Evolutionary conservation across 1,284 basidiomycete species (phyloP).

Genomic region (Trichosporon sp.): DNA sequence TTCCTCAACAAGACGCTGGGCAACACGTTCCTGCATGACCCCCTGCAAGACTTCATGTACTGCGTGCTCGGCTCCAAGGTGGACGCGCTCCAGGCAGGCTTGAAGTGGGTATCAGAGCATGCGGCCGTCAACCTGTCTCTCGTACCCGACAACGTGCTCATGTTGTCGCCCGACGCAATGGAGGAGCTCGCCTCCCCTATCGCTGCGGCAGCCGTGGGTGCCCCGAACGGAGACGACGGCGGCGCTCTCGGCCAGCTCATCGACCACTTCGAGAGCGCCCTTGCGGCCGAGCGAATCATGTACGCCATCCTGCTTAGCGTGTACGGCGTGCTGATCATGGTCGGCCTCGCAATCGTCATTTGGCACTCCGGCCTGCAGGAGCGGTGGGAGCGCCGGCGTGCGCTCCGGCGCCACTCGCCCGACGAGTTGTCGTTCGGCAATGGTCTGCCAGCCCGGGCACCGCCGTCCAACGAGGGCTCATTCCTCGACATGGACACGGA

Average conservation of each 20-base stretch:
- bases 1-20: constrained; percentile 68
- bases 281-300: constrained; percentile 75
- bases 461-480: neutral
- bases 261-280: constrained; percentile 62
- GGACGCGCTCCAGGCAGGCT: constrained; percentile 72
- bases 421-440: neutral
- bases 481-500: neutral
- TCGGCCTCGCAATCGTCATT: constrained; percentile 37
- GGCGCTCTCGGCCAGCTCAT: constrained; percentile 73
- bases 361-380: constrained; percentile 41
- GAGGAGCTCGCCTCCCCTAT: constrained; percentile 74
- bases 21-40: constrained; percentile 70
- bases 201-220: constrained; percentile 71
- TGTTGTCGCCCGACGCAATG: constrained; percentile 65
- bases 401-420: neutral
- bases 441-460: neutral
- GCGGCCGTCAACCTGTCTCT: constrained; percentile 70
- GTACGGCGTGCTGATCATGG: constrained; percentile 55
- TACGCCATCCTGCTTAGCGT: constrained; percentile 74
- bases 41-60: constrained; percentile 78
- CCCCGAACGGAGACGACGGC: constrained; percentile 52
- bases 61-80: constrained; percentile 90
- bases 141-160: constrained; percentile 66
- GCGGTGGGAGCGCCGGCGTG: constrained; percentile 3
- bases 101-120: constrained; percentile 89